Base-by-base conservation (phyloP, 2,329 filamentous ascomycete genomes). In the Penicillium palitans region DNA sequence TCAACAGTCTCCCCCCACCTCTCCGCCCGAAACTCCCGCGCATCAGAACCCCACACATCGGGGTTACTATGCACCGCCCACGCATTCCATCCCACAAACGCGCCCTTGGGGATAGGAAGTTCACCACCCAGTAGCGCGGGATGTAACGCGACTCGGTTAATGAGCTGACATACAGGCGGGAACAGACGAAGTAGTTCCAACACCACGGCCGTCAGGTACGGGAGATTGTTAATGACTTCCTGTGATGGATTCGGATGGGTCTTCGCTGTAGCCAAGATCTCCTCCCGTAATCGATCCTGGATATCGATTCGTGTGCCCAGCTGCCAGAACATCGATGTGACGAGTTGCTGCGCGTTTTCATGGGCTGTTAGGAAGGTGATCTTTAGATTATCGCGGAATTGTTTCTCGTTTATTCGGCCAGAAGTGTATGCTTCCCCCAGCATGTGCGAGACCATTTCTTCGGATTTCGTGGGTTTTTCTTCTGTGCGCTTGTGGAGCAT, bases 101-200 rank as follows among this genome's bases (percentile, higher is more conserved):
- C 78, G 5, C 72, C 73, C 45, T 62, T 61, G 1, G 74, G 74
- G 15, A 78, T 68, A 2, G 65, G 55, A n/a, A 78, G 63, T 6
- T 61, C 49, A 1, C 61, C 61, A 6, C 67, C 69, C 2, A 72
- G 61, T 25, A 67, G 59, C 13, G 72, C 68, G 0, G 74, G 65
- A 2, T 63, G 60, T 3, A 61, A 51, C 0, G 74, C 74, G 4
- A 74, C 73, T 6, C 80, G 74, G 54, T 83, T 83, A 61, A 82
- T 78, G 42, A 83, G 71, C 58, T 82, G 80, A 0, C 73, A 76
- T 51, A 83, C 77, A 8, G 81, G 80, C 0, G 81, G 81, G 56
- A 78, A 80, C 46, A 83, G 71, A 2, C 81, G 78, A 13, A 83
- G 72, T 24, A 72, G 68, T 52, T 83, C 80, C 60, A 79, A 77